phyloP scores from a whole-genome alignment of 2,329 filamentous ascomycete species.

The Pseudogymnoascus sp. region DNA sequence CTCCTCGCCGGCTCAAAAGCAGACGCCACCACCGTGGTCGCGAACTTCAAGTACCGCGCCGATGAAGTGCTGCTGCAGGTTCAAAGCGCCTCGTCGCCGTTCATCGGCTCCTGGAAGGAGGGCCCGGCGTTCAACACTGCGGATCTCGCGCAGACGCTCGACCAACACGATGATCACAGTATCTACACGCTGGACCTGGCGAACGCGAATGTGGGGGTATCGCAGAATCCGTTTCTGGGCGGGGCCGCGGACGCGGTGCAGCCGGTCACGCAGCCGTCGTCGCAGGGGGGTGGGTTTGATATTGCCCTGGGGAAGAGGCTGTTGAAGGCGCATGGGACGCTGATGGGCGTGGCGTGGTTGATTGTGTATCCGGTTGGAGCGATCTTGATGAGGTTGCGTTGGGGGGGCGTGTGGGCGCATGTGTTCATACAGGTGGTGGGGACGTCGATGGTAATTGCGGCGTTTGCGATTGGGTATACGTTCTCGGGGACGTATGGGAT shows the following conservation, averaged over 20 bases:
- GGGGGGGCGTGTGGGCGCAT: conserved; percentile 39
- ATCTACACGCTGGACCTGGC: not conserved
- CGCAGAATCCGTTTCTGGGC: not conserved
- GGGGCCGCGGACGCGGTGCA: not conserved
- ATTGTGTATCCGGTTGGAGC: conserved; percentile 55
- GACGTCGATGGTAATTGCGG: conserved; percentile 53
- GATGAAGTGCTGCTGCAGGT: not conserved
- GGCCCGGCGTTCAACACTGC: not conserved
- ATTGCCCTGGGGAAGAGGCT: not conserved
- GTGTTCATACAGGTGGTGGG: conserved; percentile 48
- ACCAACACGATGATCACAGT: not conserved
- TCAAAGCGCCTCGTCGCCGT: not conserved
- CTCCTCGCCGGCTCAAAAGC: not conserved
- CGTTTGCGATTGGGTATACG: conserved; percentile 52
- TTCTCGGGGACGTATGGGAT: conserved; percentile 35
- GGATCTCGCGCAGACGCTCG: not conserved
- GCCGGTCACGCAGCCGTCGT: not conserved
- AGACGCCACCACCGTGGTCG: not conserved
- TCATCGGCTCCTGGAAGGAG: not conserved
- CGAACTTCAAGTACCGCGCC: not conserved
- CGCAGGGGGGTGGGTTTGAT: not conserved
- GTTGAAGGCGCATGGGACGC: conserved; percentile 46
- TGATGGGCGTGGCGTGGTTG: conserved; percentile 56
- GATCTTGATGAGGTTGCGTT: conserved; percentile 46
- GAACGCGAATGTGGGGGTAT: not conserved